Conservation (phyloP, 2,329 filamentous ascomycete genomes). For the Sodiomyces alkalinus region DNA sequence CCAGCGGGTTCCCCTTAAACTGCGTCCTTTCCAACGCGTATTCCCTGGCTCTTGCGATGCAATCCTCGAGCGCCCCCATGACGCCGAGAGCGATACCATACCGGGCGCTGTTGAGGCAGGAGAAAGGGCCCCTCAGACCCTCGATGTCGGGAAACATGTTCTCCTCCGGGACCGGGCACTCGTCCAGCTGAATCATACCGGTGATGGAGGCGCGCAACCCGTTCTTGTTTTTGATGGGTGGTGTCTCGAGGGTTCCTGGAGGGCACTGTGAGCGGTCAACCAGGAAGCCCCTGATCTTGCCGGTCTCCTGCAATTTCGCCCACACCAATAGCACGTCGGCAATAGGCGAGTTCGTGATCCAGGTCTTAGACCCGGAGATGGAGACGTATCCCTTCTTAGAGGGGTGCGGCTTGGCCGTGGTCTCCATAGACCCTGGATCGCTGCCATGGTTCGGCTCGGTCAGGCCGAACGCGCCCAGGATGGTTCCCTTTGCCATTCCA, state of each 20-base stretch:
- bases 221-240: conserved; percentile 87
- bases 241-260: conserved; percentile 78
- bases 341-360: conserved; percentile 92
- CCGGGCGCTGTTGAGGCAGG: conserved; percentile 83
- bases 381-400: conserved; percentile 69
- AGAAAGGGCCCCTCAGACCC: conserved; percentile 77
- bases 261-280: conserved; percentile 77
- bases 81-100: conserved; percentile 90
- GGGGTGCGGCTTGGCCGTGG: conserved; percentile 67
- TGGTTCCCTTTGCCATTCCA: conserved; percentile 64
- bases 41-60: conserved; percentile 60
- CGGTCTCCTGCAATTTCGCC: conserved; percentile 83
- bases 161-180: conserved; percentile 70
- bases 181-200: conserved; percentile 93
- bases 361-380: conserved; percentile 74
- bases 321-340: conserved; percentile 75
- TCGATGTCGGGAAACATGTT: conserved; percentile 93
- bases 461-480: conserved; percentile 75
- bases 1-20: conserved; percentile 90
- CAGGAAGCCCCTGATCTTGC: conserved; percentile 87
- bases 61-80: conserved; percentile 90
- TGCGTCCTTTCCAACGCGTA: conserved; percentile 91
- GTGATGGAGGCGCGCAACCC: conserved; percentile 86
- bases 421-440: conserved; percentile 86
- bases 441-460: conserved; percentile 91